phyloP scores from a whole-genome alignment of 192 early-diverging fungal species.

The Linnemannia hyalina region DNA sequence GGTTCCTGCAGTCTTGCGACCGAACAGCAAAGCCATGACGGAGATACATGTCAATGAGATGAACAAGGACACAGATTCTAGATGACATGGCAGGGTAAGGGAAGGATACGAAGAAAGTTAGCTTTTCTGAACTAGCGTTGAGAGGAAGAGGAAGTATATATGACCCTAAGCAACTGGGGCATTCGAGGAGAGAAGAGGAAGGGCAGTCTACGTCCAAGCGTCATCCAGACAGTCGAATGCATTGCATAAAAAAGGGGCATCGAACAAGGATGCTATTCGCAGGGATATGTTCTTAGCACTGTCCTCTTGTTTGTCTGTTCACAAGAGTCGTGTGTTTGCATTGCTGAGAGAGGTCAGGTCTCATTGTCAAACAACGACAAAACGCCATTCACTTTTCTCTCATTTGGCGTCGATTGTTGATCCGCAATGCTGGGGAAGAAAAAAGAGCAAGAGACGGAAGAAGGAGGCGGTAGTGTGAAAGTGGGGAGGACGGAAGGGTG shows the following conservation, averaged over 20 bases:
- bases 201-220: background rate
- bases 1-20: conserved; percentile 41
- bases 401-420: background rate
- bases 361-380: background rate
- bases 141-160: background rate
- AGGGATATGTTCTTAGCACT: background rate
- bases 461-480: background rate
- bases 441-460: background rate
- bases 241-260: background rate
- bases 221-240: background rate
- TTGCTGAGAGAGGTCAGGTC: background rate
- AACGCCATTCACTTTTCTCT: background rate
- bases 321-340: background rate
- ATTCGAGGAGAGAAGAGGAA: background rate
- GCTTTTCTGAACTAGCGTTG: background rate
- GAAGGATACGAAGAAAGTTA: background rate
- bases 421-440: background rate
- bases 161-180: background rate
- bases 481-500: background rate
- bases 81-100: background rate
- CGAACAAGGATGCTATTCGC: background rate
- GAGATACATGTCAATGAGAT: conserved; percentile 35
- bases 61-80: conserved; percentile 31
- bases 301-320: background rate
- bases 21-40: conserved; percentile 31